Percentiles rank a stretch among this genome's conserved stretches.
phyloP scores from a whole-genome alignment of 2,329 filamentous ascomycete genomes.

The Verruconis gallopava region DNA sequence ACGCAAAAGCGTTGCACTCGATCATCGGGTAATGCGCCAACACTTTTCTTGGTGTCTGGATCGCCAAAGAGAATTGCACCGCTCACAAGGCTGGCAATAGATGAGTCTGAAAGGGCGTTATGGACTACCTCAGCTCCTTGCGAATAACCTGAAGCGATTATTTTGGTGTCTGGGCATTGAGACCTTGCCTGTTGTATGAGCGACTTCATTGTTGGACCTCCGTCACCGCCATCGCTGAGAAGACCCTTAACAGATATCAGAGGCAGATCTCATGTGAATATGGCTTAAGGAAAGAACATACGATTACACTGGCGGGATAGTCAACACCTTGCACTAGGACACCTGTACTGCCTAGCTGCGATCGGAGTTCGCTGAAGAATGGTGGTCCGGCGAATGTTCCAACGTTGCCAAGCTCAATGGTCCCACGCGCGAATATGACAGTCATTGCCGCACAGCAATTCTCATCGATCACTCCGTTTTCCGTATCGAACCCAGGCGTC shows the following conservation, averaged over 20 bases:
- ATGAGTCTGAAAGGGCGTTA: not conserved
- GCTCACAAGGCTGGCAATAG: not conserved
- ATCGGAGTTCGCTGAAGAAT: conserved; percentile 19
- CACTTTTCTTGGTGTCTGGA: conserved; percentile 5
- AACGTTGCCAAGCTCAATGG: conserved; percentile 29
- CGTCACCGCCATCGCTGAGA: conserved; percentile 16
- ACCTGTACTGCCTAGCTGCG: conserved; percentile 17
- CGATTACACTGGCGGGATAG: conserved; percentile 18
- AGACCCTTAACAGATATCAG: conserved; percentile 18
- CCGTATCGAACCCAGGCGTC: conserved; percentile 12
- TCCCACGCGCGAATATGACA: conserved; percentile 9
- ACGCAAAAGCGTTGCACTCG: not conserved
- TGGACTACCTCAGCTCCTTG: conserved; percentile 23
- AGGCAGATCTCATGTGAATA: not conserved
- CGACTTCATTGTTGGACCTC: conserved; percentile 18
- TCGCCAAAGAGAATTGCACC: conserved; percentile 9
- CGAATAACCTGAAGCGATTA: conserved; percentile 21
- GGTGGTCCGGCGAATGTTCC: conserved; percentile 29
- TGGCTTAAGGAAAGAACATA: conserved; percentile 12
- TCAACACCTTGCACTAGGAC: conserved; percentile 22
- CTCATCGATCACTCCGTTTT: conserved; percentile 28
- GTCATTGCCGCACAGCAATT: conserved; percentile 14
- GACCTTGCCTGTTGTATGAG: conserved; percentile 17
- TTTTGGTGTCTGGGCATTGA: conserved; percentile 21
- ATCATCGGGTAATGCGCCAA: not conserved